Base-by-base conservation (phyloP, 495 filamentous ascomycete species). In the Podospora sp. region DNA sequence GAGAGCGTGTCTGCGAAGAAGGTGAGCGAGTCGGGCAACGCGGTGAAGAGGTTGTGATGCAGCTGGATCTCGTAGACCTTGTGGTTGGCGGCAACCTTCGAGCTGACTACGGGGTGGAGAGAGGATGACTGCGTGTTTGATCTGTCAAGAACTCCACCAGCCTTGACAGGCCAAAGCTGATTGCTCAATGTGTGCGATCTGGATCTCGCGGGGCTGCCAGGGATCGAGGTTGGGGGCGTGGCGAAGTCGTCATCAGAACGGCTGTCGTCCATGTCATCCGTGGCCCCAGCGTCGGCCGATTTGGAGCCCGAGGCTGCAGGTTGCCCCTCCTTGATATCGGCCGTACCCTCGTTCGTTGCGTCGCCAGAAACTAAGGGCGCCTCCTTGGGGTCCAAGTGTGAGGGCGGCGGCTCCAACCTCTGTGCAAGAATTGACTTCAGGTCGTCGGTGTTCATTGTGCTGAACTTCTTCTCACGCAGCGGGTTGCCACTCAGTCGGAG, bases 401-500 rank as follows among this genome's bases (percentile, higher is more conserved):
- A 69, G 5, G 75, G 71, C 14, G 80, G 68, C 2, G 91, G 90
- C 63, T 90, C 87, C 52, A 95, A 81, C 22, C 92, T 86, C 49
- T 83, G 83, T 36, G 85, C 86, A 59, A 99, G 81, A 68, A 90
- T 88, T 51, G 83, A 84, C 79, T 97, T 97, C 71, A 99, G 76
- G 61, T 93, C 91, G 21, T 92, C 91, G 0, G 91, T 92, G 25
- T 83, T 82, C 83, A 97, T 91, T 22, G 81, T 89, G 33, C 93
- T 81, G 63, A 95, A 90, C 75, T 91, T 96, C 69, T 91, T 92
- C 69, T 97, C 93, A 53, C 90, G 82, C 14, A 99, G 78, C 6
- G 95, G 95, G 72, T 99, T 99, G 16, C 92, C 92, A 55, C 88
- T 87, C 40, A 99, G 82, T 12, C 86, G 86, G 49, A 97, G 84